These are phyloP conservation scores for Botrytis porri DNA, from an alignment of 2,329 filamentous ascomycete genomes.

Conservation along the genomic window DNA sequence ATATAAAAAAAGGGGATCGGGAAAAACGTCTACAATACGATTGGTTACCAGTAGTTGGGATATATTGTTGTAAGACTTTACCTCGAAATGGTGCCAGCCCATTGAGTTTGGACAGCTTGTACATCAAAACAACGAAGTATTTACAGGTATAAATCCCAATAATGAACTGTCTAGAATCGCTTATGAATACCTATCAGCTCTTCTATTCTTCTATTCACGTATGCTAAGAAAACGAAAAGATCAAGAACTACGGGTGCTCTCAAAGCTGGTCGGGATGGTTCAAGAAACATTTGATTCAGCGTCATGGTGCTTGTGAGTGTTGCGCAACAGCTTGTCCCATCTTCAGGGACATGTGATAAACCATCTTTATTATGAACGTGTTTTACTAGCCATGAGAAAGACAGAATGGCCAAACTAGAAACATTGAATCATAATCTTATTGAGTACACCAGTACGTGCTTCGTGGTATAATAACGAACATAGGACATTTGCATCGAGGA, in stretches of 20 bases:
- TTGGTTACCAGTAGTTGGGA: neutral
- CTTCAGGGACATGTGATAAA: neutral
- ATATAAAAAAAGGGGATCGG: neutral
- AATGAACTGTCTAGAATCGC: neutral
- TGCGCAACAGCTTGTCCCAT: neutral
- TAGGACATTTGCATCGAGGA: neutral
- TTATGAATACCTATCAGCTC: neutral
- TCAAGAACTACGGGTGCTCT: neutral
- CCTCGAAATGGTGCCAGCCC: neutral
- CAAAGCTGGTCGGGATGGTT: neutral
- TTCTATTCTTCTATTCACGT: neutral
- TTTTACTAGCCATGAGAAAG: neutral
- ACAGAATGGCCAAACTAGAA: neutral
- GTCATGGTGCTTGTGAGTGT: neutral
- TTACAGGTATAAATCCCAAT: neutral
- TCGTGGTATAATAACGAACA: neutral
- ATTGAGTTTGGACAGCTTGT: neutral
- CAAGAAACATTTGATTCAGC: neutral
- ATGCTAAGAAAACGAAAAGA: neutral
- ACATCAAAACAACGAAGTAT: neutral
- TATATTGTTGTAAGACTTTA: neutral
- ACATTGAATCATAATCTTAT: neutral
- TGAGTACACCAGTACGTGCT: neutral
- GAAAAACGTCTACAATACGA: neutral
- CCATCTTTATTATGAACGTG: neutral